Evolutionary conservation across 306 rosid species (phyloP), one percentile per base, ranked within the genome.

Genomic region (Delonix regia): DNA sequence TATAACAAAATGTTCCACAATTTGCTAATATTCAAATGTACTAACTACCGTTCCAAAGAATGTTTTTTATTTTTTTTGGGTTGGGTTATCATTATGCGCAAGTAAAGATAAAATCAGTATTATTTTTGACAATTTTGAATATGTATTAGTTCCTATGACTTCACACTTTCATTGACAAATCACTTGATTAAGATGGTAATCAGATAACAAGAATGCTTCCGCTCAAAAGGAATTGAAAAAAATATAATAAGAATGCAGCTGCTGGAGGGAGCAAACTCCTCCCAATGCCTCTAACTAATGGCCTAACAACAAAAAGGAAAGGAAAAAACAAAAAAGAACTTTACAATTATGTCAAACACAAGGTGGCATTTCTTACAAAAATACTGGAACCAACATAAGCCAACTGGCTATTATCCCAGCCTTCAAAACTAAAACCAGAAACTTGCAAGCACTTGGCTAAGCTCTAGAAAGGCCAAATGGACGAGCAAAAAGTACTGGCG

Each of bases 311-410:
- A 75, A 59, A 36, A 73, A 30, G 65, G 19, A 68, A 65, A 25
- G 28, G 33, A 4, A 41, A 22, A 68, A 65, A 81, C 18, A 68
- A 65, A 81, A 77, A 80, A 65, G 33, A 57, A 83, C 93, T 93
- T 90, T 89, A 93, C 97, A 93, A 84, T 88, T 90, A 85, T 82
- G 85, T 79, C 91, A 83, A 69, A 90, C 83, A 84, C 74, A 86
- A 64, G 84, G 85, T 82, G 89, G 85, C 84, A 74, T 83, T 89
- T 87, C 89, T 81, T 85, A 87, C 91, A 87, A 81, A 88, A 80
- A 82, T 83, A 84, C 68, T 74, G 76, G 84, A 80, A 84, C 78
- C 85, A 86, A 64, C 82, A 77, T 47, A 79, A 83, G 87, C 83
- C 88, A 81, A 75, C 82, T 79, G 80, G 83, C 84, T 79, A 78